A percentile compares a stretch with the other conserved stretches of the same genome.
Evolutionary conservation across 352 stramenopile genomes (phyloP).

Genomic region (Globisporangium lucens): DNA sequence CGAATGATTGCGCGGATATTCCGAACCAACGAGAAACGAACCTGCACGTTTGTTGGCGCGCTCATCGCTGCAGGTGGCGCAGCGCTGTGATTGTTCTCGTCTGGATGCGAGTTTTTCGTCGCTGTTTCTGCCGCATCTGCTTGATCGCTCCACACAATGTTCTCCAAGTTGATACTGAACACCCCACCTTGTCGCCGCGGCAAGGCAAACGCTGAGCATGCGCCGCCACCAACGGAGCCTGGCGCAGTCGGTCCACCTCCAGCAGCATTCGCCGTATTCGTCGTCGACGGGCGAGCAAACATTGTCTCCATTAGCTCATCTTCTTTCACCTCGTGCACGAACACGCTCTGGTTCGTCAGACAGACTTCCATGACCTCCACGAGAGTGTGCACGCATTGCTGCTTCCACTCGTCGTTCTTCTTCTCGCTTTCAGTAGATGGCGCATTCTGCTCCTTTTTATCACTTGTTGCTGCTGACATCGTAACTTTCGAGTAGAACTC

Average conservation of each 20-base stretch:
- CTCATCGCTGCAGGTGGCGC: slow-evolving; percentile 21
- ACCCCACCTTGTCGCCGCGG: slow-evolving; percentile 54
- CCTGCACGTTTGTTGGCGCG: slow-evolving; percentile 44
- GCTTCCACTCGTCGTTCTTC: slow-evolving; percentile 68
- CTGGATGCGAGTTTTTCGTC: slow-evolving; percentile 11
- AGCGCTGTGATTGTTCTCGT: slow-evolving; percentile 20
- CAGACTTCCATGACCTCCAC: slow-evolving; percentile 77
- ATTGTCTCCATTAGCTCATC: slow-evolving; percentile 73
- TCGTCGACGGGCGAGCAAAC: slow-evolving; percentile 32
- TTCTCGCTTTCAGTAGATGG: slow-evolving; percentile 24
- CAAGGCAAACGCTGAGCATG: slow-evolving; percentile 20
- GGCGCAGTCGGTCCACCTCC: slow-evolving; percentile 9
- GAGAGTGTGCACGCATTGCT: slow-evolving; percentile 73
- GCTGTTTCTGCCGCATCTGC: slow-evolving; percentile 13
- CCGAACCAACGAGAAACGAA: slow-evolving; percentile 70
- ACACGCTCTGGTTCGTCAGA: slow-evolving; percentile 71
- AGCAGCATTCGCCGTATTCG: slow-evolving; percentile 8
- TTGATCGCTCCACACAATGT: slow-evolving; percentile 83
- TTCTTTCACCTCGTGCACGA: slow-evolving; percentile 61
- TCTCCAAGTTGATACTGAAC: slow-evolving; percentile 73
- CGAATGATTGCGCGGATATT: slow-evolving; percentile 61
- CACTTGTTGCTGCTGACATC: background rate
- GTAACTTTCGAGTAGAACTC: slow-evolving; percentile 41
- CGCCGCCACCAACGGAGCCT: slow-evolving; percentile 1
- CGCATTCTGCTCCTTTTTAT: slow-evolving; percentile 5